phyloP scores from a whole-genome alignment of 805 yeast species.

The Yarrowia sp. region DNA sequence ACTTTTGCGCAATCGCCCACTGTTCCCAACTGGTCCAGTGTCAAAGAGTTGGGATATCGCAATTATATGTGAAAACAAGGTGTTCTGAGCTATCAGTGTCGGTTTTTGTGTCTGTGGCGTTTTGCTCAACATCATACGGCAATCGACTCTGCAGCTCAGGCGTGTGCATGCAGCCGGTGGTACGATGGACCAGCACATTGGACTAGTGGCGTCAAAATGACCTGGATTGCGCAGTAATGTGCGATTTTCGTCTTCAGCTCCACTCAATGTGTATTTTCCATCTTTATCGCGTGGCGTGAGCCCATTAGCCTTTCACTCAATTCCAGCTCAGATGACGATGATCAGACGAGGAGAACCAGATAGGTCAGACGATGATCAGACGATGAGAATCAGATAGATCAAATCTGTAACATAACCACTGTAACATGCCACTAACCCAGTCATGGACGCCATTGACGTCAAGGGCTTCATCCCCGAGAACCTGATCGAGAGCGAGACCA shows the following conservation, averaged over 20 bases:
- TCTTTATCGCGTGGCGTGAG: background rate
- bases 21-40: too few species aligned
- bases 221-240: background rate
- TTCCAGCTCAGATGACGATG: background rate
- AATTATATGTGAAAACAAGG: background rate
- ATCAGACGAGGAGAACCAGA: too few species aligned
- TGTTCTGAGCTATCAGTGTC: background rate
- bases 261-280: background rate
- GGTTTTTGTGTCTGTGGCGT: background rate
- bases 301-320: background rate
- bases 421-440: conserved; percentile 37
- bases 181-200: background rate
- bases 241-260: background rate
- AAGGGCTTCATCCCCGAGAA: conserved; percentile 88
- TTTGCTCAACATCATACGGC: background rate
- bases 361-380: too few species aligned
- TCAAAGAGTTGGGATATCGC: too few species aligned
- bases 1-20: background rate
- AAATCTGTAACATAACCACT: background rate
- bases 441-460: conserved; percentile 73
- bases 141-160: conserved; percentile 12
- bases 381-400: too few species aligned
- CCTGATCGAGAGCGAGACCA: conserved; percentile 78
- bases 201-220: background rate
- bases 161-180: background rate